Base-by-base conservation (phyloP, 768 basidiomycete genomes). In the Pulveroboletus sp. region DNA sequence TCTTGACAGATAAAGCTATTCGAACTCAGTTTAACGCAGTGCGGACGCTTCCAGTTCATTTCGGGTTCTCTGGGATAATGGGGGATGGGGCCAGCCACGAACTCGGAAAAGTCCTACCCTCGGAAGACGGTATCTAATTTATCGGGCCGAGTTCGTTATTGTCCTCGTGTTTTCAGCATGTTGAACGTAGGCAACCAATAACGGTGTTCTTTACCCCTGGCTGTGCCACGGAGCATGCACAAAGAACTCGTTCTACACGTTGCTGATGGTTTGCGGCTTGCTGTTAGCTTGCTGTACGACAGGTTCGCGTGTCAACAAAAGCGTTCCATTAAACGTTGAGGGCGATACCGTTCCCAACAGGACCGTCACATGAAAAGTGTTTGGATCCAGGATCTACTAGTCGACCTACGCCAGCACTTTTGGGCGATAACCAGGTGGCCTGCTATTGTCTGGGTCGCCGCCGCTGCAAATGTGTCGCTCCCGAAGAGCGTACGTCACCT, bases 131-230 rank as follows among this genome's bases (percentile, higher is more conserved):
- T 40, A n/a, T 43, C 49, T 24, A 20, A 31, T 30, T 16, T 13
- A 14, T 44, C 64, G 56, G 59, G 5, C 64, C 64, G 61, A 38
- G 40, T 5, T 13, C n/a, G 12, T 34, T 27, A 26, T 48, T 46
- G 45, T 49, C 65, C 67, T 67, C 65, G 59, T 69, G 67, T 60
- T 58, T 57, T 44, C 54, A 35, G 45, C 67, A 39, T 60, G 56
- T 14, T n/a, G n/a, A n/a, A 22, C 6, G 2, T 20, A 16, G 35
- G n/a, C 20, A 19, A 6, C 31, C 14, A 40, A 24, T n/a, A 14
- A 22, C 12, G 11, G 2, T 14, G 14, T 34, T 27, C 37, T 11
- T 35, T 29, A 10, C 19, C 31, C 49, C 47, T 51, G 30, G 49
- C 59, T 48, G 55, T 58, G 55, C 49, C 31, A 20, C 19, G 35